Evolutionary conservation across 129 eudicot species (phyloP).

Genomic region (Mikania micrantha): DNA sequence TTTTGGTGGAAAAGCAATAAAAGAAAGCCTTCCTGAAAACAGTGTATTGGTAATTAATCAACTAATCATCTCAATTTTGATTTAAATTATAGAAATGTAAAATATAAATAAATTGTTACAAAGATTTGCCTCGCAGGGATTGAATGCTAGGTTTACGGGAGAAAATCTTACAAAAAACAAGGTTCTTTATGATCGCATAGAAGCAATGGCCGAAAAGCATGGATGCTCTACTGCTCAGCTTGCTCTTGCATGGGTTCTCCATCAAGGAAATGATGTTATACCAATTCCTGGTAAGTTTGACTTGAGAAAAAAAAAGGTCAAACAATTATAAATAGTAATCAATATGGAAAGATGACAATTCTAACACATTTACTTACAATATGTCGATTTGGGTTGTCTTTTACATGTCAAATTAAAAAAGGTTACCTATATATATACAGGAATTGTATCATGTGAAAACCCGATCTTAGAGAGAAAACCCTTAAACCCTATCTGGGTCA

Average conservation of each 20-base stretch:
- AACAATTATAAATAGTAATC: neutral
- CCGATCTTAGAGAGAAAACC: too few relatives aligned
- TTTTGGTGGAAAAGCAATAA: conserved; percentile 64
- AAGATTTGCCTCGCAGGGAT: conserved; percentile 19
- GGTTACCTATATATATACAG: too few relatives aligned
- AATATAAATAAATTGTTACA: neutral
- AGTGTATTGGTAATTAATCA: conserved; percentile 47
- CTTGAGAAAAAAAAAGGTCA: neutral
- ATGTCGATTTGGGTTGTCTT: neutral
- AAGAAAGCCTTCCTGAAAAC: conserved; percentile 46
- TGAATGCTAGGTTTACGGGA: conserved; percentile 49
- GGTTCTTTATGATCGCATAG: conserved; percentile 30
- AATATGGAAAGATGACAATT: neutral
- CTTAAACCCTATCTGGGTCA: too few relatives aligned
- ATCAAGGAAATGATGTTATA: conserved; percentile 47
- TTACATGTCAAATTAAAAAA: too few relatives aligned
- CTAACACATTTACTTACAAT: neutral
- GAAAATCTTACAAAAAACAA: conserved; percentile 50
- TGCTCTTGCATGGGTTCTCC: conserved; percentile 68
- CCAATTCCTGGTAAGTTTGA: conserved; percentile 48
- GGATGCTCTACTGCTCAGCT: conserved; percentile 57
- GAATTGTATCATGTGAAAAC: too few relatives aligned
- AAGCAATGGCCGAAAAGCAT: conserved; percentile 37
- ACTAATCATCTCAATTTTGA: neutral
- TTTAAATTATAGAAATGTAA: neutral